Conservation (phyloP, 2,329 filamentous ascomycete genomes). For the Venturia effusa region DNA sequence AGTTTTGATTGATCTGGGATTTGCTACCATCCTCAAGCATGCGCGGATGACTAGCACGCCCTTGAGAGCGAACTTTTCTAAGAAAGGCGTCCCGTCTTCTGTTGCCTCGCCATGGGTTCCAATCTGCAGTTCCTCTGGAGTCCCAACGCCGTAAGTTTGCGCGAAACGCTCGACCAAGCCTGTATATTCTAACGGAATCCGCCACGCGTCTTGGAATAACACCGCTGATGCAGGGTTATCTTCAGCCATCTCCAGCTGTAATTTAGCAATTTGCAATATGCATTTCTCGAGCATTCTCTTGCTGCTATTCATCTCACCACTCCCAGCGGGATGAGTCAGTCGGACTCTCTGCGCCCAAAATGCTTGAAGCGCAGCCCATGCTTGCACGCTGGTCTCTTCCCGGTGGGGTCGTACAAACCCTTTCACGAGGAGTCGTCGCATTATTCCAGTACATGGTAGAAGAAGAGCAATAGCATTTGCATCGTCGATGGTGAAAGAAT, state of each 20-base stretch:
- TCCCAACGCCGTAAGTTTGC: conserved; percentile 48
- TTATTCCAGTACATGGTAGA: conserved; percentile 27
- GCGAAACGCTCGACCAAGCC: conserved; percentile 66
- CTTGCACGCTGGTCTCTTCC: conserved; percentile 62
- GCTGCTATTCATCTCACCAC: conserved; percentile 1
- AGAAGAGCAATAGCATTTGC: conserved; percentile 8
- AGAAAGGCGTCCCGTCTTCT: conserved; percentile 43
- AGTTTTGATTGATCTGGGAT: conserved; percentile 72
- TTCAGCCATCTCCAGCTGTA: conserved; percentile 78
- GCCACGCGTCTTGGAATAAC: conserved; percentile 46
- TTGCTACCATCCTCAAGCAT: conserved; percentile 77
- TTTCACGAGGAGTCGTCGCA: conserved; percentile 66
- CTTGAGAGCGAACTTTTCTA: conserved; percentile 73
- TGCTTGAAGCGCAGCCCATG: conserved; percentile 69
- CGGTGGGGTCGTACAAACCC: conserved; percentile 78
- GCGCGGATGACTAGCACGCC: conserved; percentile 72
- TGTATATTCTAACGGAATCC: conserved; percentile 55
- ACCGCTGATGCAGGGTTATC: conserved; percentile 68
- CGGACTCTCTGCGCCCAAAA: conserved; percentile 1
- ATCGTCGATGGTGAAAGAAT: conserved; percentile 39
- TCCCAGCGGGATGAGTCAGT: neutral
- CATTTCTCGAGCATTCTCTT: conserved; percentile 16
- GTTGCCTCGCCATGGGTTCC: conserved; percentile 35
- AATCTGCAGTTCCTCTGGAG: neutral
- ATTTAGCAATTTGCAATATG: conserved; percentile 70